Evolutionary conservation across 352 stramenopile genomes (phyloP).

Genomic region (Globisporangium middletonii): DNA sequence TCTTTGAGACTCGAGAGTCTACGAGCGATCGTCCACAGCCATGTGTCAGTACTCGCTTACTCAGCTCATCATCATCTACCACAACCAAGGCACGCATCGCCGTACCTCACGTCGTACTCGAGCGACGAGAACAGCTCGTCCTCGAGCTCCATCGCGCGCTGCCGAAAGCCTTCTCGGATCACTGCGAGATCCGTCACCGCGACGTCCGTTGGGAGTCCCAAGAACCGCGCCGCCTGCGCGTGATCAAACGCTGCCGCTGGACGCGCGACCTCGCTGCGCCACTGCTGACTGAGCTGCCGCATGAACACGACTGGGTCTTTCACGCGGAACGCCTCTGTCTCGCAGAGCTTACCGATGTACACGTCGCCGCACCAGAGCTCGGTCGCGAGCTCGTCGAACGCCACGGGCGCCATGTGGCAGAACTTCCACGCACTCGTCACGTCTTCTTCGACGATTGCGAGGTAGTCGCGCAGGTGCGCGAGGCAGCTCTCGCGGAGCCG

Average conservation of each 20-base stretch:
- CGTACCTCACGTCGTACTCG: slow-evolving; percentile 41
- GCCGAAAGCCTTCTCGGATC: slow-evolving; percentile 55
- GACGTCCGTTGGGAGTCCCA: slow-evolving; percentile 21
- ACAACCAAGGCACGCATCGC: neutral
- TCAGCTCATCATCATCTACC: neutral
- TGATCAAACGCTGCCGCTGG: slow-evolving; percentile 18
- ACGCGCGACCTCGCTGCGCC: slow-evolving; percentile 65
- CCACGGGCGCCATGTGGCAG: slow-evolving; percentile 88
- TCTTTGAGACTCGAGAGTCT: slow-evolving; percentile 44
- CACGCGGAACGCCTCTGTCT: slow-evolving; percentile 77
- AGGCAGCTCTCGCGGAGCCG: slow-evolving; percentile 85
- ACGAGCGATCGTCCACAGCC: too few relatives aligned
- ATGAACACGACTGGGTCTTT: slow-evolving; percentile 87
- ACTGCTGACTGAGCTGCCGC: slow-evolving; percentile 61
- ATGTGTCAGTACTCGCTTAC: too few relatives aligned
- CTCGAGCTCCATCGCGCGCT: slow-evolving; percentile 32
- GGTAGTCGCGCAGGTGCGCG: slow-evolving; percentile 91
- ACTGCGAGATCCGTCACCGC: slow-evolving; percentile 12
- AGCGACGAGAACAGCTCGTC: slow-evolving; percentile 17
- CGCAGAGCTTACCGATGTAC: slow-evolving; percentile 91
- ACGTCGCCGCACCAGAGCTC: slow-evolving; percentile 94
- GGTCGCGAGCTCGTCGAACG: slow-evolving; percentile 84
- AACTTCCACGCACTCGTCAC: slow-evolving; percentile 86
- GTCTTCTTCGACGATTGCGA: slow-evolving; percentile 85
- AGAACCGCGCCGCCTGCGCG: slow-evolving; percentile 34